Evolutionary conservation across 1,284 basidiomycete species (phyloP).

Genomic region (Vanrija humicola): DNA sequence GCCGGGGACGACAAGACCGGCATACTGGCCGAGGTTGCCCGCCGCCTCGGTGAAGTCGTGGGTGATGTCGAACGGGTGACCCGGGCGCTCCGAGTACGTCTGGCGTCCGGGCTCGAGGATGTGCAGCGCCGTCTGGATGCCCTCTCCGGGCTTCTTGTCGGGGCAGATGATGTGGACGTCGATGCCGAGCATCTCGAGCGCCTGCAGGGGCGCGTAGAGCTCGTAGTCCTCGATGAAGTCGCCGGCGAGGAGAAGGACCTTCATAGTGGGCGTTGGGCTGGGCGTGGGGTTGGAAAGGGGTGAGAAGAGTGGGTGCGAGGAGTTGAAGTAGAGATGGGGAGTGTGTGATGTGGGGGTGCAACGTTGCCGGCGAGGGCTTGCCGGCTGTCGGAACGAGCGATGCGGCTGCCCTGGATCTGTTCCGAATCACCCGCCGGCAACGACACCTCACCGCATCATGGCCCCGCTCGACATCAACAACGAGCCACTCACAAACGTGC

Average conservation of each 20-base stretch:
- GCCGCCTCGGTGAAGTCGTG: conserved; percentile 7
- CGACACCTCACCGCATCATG: no score
- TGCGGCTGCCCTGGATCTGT: no score
- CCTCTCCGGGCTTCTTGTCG: conserved; percentile 14
- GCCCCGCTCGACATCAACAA: no score
- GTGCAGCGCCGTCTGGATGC: conserved; percentile 16
- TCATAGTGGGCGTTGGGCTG: background rate
- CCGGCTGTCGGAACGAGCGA: no score
- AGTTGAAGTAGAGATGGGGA: no score
- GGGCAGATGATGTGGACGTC: conserved; percentile 19
- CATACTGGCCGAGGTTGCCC: conserved; percentile 14
- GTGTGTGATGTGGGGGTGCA: no score
- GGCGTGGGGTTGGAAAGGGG: background rate
- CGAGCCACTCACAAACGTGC: no score
- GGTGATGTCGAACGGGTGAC: conserved; percentile 17
- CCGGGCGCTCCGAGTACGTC: conserved; percentile 18
- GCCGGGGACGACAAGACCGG: conserved; percentile 17
- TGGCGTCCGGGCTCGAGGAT: conserved; percentile 19
- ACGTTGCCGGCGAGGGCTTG: no score
- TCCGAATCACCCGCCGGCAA: no score
- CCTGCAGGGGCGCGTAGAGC: conserved; percentile 20
- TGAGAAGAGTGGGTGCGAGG: no score
- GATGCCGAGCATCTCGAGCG: conserved; percentile 19
- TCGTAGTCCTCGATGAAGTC: conserved; percentile 22
- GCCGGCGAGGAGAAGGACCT: conserved; percentile 17